Evolutionary conservation across 1,139 yeast species (phyloP).

Genomic region (Geotrichum phurueaensis): DNA sequence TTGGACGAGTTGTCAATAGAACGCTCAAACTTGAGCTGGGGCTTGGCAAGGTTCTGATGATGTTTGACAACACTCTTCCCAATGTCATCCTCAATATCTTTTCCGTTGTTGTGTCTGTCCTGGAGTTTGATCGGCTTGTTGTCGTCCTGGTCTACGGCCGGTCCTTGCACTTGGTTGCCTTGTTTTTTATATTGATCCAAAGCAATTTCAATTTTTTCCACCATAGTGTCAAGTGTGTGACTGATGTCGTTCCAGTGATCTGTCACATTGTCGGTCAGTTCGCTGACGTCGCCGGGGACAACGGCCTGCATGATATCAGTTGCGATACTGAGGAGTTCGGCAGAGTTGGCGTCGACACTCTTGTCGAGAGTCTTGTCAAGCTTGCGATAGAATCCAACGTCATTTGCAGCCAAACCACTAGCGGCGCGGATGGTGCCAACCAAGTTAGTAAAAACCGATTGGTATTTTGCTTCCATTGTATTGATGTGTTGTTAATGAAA

Average conservation of each 20-base stretch:
- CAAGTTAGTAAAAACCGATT: slow-evolving; percentile 24
- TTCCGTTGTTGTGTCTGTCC: slow-evolving; percentile 33
- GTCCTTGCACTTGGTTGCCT: not conserved
- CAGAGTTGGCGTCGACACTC: slow-evolving; percentile 43
- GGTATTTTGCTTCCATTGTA: slow-evolving; percentile 21
- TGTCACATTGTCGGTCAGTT: slow-evolving; percentile 34
- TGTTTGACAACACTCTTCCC: slow-evolving; percentile 24
- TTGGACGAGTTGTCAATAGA: slow-evolving; percentile 64
- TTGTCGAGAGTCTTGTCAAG: slow-evolving; percentile 50
- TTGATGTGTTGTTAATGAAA: not conserved
- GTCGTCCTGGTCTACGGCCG: slow-evolving; percentile 18
- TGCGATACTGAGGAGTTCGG: slow-evolving; percentile 46
- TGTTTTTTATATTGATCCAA: slow-evolving; percentile 41
- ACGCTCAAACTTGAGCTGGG: slow-evolving; percentile 57
- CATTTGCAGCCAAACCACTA: slow-evolving; percentile 69
- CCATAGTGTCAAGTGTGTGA: slow-evolving; percentile 58
- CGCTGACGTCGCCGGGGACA: slow-evolving; percentile 35
- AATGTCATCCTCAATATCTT: slow-evolving; percentile 3
- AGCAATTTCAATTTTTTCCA: slow-evolving; percentile 69
- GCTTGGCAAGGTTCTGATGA: slow-evolving; percentile 51
- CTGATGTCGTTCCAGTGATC: slow-evolving; percentile 56
- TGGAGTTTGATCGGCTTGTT: slow-evolving; percentile 45
- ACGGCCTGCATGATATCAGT: slow-evolving; percentile 48
- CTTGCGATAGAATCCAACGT: slow-evolving; percentile 65
- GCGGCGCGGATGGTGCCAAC: slow-evolving; percentile 57